Percentiles rank a stretch among this genome's conserved stretches.
Conservation (phyloP, 371 early-diverging fungal genomes). For the Blakeslea trispora region DNA sequence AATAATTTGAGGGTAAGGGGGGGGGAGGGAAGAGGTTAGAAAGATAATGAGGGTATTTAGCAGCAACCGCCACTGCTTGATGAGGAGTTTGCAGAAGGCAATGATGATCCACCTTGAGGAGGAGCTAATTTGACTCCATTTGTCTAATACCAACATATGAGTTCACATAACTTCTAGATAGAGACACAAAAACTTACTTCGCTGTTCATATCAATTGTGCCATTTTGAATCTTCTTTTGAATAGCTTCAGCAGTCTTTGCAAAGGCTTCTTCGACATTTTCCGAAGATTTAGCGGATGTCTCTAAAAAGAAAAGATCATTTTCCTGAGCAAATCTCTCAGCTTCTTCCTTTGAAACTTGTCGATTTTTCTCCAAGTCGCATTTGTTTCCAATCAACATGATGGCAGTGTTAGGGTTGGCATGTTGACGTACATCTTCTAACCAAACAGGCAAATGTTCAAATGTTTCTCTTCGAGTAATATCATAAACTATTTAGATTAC, state of each 20-base stretch:
- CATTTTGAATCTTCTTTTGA: conserved; percentile 46
- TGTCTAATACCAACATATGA: no score
- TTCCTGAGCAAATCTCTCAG: conserved; percentile 83
- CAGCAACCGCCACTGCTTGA: conserved; percentile 48
- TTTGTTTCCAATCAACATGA: conserved; percentile 95
- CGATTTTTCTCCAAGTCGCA: conserved; percentile 85
- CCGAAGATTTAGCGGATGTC: conserved; percentile 92
- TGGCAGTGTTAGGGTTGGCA: conserved; percentile 89
- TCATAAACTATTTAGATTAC: conserved; percentile 48
- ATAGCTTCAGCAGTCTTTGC: conserved; percentile 46
- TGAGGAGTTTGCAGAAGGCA: conserved; percentile 48
- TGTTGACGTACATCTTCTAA: conserved; percentile 87
- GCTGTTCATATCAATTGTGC: conserved; percentile 45
- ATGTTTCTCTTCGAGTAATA: conserved; percentile 81
- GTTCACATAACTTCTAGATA: no score
- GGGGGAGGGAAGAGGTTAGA: no score
- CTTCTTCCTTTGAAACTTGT: conserved; percentile 87
- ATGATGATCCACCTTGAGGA: conserved; percentile 47
- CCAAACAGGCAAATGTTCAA: conserved; percentile 91
- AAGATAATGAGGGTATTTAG: conserved; percentile 17
- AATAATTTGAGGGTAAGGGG: no score
- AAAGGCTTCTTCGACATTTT: conserved; percentile 83
- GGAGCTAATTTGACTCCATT: conserved; percentile 52
- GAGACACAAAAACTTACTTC: no score
- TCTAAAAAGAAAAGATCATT: conserved; percentile 90